Base-by-base conservation (phyloP, 495 filamentous ascomycete species). In the Amphirosellinia nigrospora region DNA sequence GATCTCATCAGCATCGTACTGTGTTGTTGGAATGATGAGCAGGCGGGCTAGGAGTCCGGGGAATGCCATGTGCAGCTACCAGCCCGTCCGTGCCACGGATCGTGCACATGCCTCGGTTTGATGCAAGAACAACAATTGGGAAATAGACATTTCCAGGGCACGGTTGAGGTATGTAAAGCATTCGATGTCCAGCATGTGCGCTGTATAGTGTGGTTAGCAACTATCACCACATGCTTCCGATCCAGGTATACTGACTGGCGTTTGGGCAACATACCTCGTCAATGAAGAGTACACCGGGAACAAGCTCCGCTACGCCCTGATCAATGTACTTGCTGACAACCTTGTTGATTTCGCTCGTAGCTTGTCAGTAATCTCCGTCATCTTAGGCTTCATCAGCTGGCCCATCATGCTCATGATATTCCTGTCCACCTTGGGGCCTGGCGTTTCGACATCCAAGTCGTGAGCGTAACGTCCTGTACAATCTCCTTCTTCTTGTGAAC, bases 381-480 rank as follows among this genome's bases (percentile, higher is more conserved):
- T 97, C 85, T 96, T 96, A 69, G 96, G 96, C 86, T 97, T 98
- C 92, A 97, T 97, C 71, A 99, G 84, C 78, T 98, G 95, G 70
- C 95, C 95, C 94, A 99, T 97, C 96, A 99, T 98, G 80, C 93
- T 96, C 94, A 99, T 97, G 67, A 99, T 94, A 79, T 99, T 99
- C 96, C 83, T 99, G 96, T 66, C 96, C 96, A 39, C 96, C 95
- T 84, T 97, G 88, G 15, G 96, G 96, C 68, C 95, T 86, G 13
- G 96, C 93, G 74, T 99, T 99, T 72, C 96, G 72, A 97, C 93
- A 78, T 99, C 96, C 58, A 99, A 83, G 74, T 99, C 96, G 75
- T 99, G 96, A 67, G 86, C 39, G 94, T 97, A 67, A 99, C 96
- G 77, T 98, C 96, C 79, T 99, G 96, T n/a, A 99, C 96, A 66